phyloP scores from a whole-genome alignment of 805 yeast species.

The Kodamaea fukazawae region DNA sequence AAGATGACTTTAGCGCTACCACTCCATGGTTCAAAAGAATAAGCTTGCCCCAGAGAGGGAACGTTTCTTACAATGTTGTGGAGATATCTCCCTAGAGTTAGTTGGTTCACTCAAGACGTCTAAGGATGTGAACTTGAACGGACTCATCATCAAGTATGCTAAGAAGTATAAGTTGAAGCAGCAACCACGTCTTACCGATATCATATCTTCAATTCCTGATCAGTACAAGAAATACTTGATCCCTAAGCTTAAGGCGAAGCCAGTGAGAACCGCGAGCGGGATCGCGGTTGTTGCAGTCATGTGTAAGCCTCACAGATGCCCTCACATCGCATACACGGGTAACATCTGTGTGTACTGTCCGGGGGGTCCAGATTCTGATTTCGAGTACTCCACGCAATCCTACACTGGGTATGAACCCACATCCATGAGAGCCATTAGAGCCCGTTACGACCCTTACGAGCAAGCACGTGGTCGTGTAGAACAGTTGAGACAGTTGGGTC shows the following conservation, averaged over 20 bases:
- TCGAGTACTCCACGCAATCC: slow-evolving; percentile 96
- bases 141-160: slow-evolving; percentile 77
- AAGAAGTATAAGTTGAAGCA: slow-evolving; percentile 87
- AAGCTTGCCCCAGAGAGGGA: slow-evolving; percentile 89
- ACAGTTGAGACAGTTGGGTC: slow-evolving; percentile 92
- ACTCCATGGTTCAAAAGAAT: slow-evolving; percentile 12
- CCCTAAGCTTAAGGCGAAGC: slow-evolving; percentile 96
- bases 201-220: slow-evolving; percentile 92
- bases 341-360: slow-evolving; percentile 98
- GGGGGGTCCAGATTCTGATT: slow-evolving; percentile 98
- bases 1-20: slow-evolving; percentile 12
- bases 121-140: slow-evolving; percentile 85
- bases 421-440: slow-evolving; percentile 98
- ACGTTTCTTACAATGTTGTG: slow-evolving; percentile 86
- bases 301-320: slow-evolving; percentile 99
- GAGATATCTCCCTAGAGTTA: slow-evolving; percentile 84
- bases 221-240: slow-evolving; percentile 87
- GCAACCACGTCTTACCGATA: slow-evolving; percentile 93
- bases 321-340: slow-evolving; percentile 98
- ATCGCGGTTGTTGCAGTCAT: slow-evolving; percentile 98
- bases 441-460: slow-evolving; percentile 96
- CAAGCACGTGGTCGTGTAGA: slow-evolving; percentile 98
- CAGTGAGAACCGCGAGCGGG: slow-evolving; percentile 97
- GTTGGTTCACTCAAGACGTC: slow-evolving; percentile 72
- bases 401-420: slow-evolving; percentile 99